A percentile compares a stretch with the other conserved stretches of the same genome.
phyloP scores from a whole-genome alignment of 495 filamentous ascomycete genomes.

The Thermothielavioides terrestris region DNA sequence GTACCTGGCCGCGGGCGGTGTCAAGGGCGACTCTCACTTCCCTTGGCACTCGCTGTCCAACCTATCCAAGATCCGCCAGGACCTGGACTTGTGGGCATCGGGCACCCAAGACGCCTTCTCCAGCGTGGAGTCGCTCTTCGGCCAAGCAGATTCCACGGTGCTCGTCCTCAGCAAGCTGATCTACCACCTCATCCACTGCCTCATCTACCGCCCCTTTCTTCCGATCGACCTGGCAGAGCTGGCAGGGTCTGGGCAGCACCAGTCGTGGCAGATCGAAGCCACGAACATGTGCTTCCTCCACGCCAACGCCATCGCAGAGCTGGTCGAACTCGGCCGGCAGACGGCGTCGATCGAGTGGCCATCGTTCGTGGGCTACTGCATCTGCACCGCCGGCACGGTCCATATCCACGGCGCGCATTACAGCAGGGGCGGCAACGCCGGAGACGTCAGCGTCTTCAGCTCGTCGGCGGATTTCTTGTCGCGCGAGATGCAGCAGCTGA shows the following conservation, averaged over 20 bases:
- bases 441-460: constrained; percentile 43
- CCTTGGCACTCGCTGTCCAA: constrained; percentile 81
- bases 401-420: constrained; percentile 81
- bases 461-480: constrained; percentile 61
- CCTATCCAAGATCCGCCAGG: constrained; percentile 75
- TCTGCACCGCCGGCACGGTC: constrained; percentile 74
- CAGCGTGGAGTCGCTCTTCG: constrained; percentile 63
- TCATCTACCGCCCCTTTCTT: constrained; percentile 77
- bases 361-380: constrained; percentile 71
- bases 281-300: constrained; percentile 81
- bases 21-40: constrained; percentile 81
- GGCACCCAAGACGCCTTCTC: constrained; percentile 72
- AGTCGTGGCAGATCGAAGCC: constrained; percentile 84
- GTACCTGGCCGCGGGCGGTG: constrained; percentile 74
- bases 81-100: constrained; percentile 76
- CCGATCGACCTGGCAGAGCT: constrained; percentile 75
- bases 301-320: constrained; percentile 75
- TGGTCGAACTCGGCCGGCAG: constrained; percentile 66
- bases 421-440: constrained; percentile 51
- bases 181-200: constrained; percentile 75
- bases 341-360: constrained; percentile 68
- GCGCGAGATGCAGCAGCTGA: constrained; percentile 68
- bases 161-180: constrained; percentile 74
- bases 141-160: constrained; percentile 65
- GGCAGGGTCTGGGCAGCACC: constrained; percentile 69